phyloP scores from a whole-genome alignment of 139 green algal species.

The Chlorella vulgaris region DNA sequence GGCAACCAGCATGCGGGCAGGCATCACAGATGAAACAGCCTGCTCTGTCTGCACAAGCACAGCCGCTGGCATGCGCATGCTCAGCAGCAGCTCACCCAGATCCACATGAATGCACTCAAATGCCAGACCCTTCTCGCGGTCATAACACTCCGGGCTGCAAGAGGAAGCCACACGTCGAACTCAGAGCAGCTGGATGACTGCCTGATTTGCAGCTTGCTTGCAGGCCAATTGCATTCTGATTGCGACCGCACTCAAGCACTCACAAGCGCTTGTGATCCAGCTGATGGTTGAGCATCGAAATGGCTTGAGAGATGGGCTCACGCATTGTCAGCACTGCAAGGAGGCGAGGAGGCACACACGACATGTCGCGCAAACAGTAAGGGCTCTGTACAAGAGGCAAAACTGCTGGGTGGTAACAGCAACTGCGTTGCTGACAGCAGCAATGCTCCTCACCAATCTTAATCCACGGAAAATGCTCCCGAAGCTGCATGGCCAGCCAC shows the following conservation, averaged over 20 bases:
- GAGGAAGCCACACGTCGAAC: not conserved
- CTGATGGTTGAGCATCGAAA: not conserved
- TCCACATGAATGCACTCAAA: not conserved
- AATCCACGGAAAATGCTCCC: slow-evolving; percentile 10
- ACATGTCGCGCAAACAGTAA: too few relatives aligned
- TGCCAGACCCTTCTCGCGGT: not conserved
- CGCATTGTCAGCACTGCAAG: slow-evolving; percentile 22
- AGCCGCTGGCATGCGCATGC: not conserved
- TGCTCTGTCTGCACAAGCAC: not conserved
- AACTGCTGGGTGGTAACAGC: not conserved
- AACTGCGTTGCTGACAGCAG: not conserved
- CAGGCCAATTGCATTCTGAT: not conserved
- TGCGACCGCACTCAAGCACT: not conserved
- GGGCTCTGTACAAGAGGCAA: not conserved
- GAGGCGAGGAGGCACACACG: not conserved
- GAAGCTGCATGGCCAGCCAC: slow-evolving; percentile 25
- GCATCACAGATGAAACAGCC: not conserved
- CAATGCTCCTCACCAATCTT: not conserved
- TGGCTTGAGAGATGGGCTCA: slow-evolving; percentile 27
- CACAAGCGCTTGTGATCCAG: not conserved
- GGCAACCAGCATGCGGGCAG: not conserved
- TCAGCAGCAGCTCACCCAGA: not conserved
- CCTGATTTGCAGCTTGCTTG: not conserved
- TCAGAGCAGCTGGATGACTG: not conserved
- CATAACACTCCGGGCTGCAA: slow-evolving; percentile 5